Conservation (phyloP, 2,329 filamentous ascomycete species). For the Fusarium virguliforme region DNA sequence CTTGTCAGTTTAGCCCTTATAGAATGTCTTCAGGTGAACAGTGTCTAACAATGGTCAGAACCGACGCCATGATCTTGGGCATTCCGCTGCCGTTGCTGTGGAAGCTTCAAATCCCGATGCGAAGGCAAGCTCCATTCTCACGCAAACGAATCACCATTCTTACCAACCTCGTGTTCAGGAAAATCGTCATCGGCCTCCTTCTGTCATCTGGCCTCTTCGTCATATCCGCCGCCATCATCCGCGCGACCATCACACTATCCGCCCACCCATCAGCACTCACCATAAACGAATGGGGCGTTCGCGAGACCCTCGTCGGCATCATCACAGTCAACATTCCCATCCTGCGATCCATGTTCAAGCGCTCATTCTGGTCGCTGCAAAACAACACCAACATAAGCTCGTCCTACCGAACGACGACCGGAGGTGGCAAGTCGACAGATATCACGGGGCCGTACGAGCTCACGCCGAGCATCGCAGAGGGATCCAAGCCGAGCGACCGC, state of each 20-base stretch:
- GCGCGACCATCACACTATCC: constrained; percentile 42
- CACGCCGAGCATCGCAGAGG: constrained; percentile 26
- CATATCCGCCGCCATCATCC: constrained; percentile 49
- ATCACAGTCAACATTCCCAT: constrained; percentile 56
- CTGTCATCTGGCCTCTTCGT: constrained; percentile 51
- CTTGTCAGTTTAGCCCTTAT: constrained; percentile 24
- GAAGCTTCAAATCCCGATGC: constrained; percentile 44
- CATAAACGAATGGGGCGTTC: constrained; percentile 50
- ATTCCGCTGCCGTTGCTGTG: constrained; percentile 45
- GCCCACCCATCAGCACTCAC: constrained; percentile 46
- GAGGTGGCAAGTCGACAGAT: constrained; percentile 26
- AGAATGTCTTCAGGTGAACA: neutral
- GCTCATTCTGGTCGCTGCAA: constrained; percentile 26
- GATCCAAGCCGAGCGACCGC: neutral
- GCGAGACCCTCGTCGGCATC: constrained; percentile 57
- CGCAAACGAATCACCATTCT: fast-evolving
- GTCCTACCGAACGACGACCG: constrained; percentile 11
- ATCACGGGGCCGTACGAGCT: constrained; percentile 35
- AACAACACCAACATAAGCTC: constrained; percentile 10
- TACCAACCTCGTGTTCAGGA: constrained; percentile 18
- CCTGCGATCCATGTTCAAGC: constrained; percentile 33
- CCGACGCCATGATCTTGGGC: constrained; percentile 37
- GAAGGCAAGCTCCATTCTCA: constrained; percentile 24
- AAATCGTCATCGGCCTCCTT: constrained; percentile 49
- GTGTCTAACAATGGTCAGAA: constrained; percentile 18